Base-by-base conservation (phyloP, 257 asterid species). In the Fraxinus americana region DNA sequence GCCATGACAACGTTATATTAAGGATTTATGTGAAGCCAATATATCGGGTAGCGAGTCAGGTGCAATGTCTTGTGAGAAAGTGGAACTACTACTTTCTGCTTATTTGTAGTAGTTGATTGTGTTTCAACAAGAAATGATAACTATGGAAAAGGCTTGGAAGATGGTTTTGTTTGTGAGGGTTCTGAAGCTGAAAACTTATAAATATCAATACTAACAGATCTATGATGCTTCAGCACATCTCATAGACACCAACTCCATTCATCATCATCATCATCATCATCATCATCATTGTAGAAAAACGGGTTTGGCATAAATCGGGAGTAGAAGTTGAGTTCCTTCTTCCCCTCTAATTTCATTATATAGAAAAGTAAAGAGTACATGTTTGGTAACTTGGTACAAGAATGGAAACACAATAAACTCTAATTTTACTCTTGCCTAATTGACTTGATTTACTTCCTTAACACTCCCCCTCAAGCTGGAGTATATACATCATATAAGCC, bases 61-160 rank as follows among this genome's bases (percentile, higher is more conserved):
- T 69, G 67, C 77, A 59, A 29, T 39, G 27, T 21, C 68, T 23
- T 12, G 29, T 7, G 68, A 61, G 34, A 52, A 52, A 14, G 63
- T 16, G 25, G n/a, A 54, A 19, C 65, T 54, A 19, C 9, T 4
- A 1, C 25, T 54, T 52, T n/a, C 11, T 54, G 65, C 65, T 17
- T 54, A 19, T 54, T 54, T 19, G 10, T 52, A 17, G 4, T 17
- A 54, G 65, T 54, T 54, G 63, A 17, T 54, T 54, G 65, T 54
- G 27, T 54, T 54, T 54, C 65, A 32, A 35, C 14, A 29, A 8
- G 77, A 57, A 38, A 63, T 78, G 72, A 71, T 71, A 59, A 71
- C 69, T 72, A 72, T 66, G 41, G 34, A 23, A 13, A 72, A 63
- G 54, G 67, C 52, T 27, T 59, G 72, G 61, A 32, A 32, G 27